These are phyloP conservation scores for Elaeagnus macrophylla DNA, from an alignment of 306 rosid species.

Conservation along the genomic window DNA sequence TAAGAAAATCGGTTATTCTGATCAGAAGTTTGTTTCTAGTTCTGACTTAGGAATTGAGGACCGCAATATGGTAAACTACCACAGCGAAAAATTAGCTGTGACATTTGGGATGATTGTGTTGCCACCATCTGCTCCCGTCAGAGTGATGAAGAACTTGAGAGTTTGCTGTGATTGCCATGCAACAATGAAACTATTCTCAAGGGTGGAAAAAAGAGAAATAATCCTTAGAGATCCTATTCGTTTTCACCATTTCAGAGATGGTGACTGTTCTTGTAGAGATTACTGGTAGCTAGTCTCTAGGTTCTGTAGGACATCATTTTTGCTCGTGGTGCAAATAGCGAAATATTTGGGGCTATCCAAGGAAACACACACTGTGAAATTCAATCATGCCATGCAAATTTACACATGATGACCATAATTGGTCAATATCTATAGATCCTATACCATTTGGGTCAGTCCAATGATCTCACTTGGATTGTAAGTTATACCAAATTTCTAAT, in stretches of 20 bases:
- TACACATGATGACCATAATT: too few species aligned
- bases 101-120: slow-evolving; percentile 40
- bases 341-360: too few species aligned
- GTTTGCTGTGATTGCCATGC: slow-evolving; percentile 48
- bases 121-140: slow-evolving; percentile 47
- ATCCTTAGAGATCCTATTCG: slow-evolving; percentile 46
- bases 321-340: too few species aligned
- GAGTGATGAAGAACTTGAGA: slow-evolving; percentile 63
- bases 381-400: too few species aligned
- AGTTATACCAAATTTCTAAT: too few species aligned
- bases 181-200: slow-evolving; percentile 45
- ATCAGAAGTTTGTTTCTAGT: slow-evolving; percentile 12
- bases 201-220: slow-evolving; percentile 42
- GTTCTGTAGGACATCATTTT: too few species aligned
- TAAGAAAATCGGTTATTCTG: slow-evolving; percentile 12
- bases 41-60: slow-evolving; percentile 8
- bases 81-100: slow-evolving; percentile 62
- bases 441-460: too few species aligned
- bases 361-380: too few species aligned
- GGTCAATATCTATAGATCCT: too few species aligned
- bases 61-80: slow-evolving; percentile 21
- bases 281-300: slow-evolving; percentile 34
- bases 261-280: slow-evolving; percentile 50
- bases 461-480: too few species aligned
- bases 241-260: slow-evolving; percentile 54